These are phyloP conservation scores for Nigrospora osmanthi DNA, from an alignment of 2,329 filamentous ascomycete genomes.

Conservation along the genomic window DNA sequence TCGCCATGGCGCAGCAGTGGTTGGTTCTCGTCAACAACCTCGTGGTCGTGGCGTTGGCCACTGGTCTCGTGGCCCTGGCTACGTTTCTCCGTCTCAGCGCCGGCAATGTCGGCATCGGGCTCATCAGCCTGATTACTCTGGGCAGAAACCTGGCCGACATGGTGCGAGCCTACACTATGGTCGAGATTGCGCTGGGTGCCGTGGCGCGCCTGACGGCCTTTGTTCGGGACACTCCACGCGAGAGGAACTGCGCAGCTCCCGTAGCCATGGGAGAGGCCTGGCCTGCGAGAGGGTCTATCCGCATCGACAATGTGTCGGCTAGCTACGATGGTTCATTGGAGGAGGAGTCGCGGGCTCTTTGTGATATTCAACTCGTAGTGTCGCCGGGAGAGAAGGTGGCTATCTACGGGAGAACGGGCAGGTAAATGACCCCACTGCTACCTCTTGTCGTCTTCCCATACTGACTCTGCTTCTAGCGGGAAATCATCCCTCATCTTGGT, in stretches of 20 bases:
- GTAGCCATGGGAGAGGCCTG: conserved; percentile 14
- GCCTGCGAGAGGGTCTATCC: conserved; percentile 21
- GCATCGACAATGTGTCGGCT: conserved; percentile 23
- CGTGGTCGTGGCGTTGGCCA: conserved; percentile 18
- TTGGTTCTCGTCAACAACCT: conserved; percentile 22
- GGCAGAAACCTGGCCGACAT: conserved; percentile 11
- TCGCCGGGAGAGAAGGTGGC: conserved; percentile 6
- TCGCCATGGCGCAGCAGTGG: conserved; percentile 24
- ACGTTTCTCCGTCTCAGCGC: conserved; percentile 18
- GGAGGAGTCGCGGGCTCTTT: neutral
- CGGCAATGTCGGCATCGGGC: conserved; percentile 11
- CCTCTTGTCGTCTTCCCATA: neutral
- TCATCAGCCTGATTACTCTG: conserved; percentile 12
- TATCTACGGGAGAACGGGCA: conserved; percentile 8
- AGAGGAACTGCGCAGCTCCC: conserved; percentile 12
- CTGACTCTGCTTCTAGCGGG: conserved; percentile 18
- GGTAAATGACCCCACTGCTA: conserved; percentile 2
- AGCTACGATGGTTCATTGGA: conserved; percentile 15
- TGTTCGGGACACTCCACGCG: conserved; percentile 11
- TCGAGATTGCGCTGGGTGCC: no score
- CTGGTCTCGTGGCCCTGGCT: conserved; percentile 19
- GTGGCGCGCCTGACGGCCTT: conserved; percentile 14
- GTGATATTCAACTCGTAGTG: conserved; percentile 1
- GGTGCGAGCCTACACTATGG: no score
- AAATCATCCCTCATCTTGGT: conserved; percentile 35